Percentiles rank a stretch among this genome's conserved stretches.
Evolutionary conservation across 164 flowering plant genomes (phyloP).

Genomic region (Vitis rotundifolia): DNA sequence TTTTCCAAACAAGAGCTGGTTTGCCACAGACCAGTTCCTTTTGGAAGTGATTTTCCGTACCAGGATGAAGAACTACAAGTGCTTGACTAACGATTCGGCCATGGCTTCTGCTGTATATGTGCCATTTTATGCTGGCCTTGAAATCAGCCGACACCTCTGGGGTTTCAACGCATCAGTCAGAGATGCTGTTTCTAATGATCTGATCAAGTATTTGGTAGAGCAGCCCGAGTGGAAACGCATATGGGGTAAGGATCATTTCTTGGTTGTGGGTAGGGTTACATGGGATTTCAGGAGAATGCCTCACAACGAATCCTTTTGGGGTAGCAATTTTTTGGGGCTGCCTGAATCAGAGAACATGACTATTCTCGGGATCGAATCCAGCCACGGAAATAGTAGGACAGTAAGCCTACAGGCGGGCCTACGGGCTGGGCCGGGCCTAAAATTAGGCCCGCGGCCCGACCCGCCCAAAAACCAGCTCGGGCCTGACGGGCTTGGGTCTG

Average conservation of each 20-base stretch:
- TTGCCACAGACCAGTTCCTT: constrained; percentile 28
- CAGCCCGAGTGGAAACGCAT: constrained; percentile 21
- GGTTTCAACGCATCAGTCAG: constrained; percentile 10
- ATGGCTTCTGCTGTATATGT: constrained; percentile 25
- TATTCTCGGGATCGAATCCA: constrained; percentile 38
- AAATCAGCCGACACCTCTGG: constrained; percentile 15
- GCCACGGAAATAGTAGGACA: constrained; percentile 31
- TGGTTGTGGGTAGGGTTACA: constrained; percentile 15
- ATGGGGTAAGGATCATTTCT: constrained; percentile 29
- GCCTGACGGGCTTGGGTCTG: too few relatives aligned
- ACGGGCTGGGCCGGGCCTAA: too few relatives aligned
- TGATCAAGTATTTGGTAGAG: constrained; percentile 7
- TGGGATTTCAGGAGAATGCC: constrained; percentile 22
- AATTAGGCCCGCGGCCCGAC: too few relatives aligned
- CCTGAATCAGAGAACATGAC: constrained; percentile 41
- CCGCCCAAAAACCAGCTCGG: too few relatives aligned
- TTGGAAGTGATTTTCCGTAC: constrained; percentile 25
- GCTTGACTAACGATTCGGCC: constrained; percentile 22
- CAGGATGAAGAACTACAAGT: constrained; percentile 23
- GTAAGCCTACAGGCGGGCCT: too few relatives aligned
- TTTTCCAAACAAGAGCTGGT: constrained; percentile 22
- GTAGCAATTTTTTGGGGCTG: constrained; percentile 31
- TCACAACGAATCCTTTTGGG: constrained; percentile 34
- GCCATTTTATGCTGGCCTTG: constrained; percentile 27
- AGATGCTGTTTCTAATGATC: constrained; percentile 8